Evolutionary conservation across 2,329 filamentous ascomycete species (phyloP), one percentile per base, ranked within the genome.

Genomic region (Pseudopithomyces maydicus): DNA sequence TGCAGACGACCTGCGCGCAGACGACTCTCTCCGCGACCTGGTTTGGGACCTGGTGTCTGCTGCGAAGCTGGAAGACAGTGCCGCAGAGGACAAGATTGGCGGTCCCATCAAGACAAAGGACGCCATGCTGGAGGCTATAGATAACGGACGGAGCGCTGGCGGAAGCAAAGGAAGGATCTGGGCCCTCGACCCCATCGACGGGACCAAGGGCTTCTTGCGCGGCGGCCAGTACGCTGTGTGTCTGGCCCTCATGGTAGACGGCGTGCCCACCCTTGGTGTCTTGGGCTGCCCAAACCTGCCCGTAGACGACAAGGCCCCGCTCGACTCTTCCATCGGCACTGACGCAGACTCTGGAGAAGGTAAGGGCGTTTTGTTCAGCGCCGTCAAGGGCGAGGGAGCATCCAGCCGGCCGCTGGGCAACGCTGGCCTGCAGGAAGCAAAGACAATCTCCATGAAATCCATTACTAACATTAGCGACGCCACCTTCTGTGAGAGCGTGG

Each of bases 181-280:
- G 95, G 91, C 94, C 39, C 88, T 99, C 55, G 95, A 99, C 77
- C 95, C 95, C 57, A 97, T 99, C 61, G 95, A 99, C 77, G 95
- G 95, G 64, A 99, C 95, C 52, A 97, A 97, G 80, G 96, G 95
- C 29, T 99, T 99, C 81, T 82, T 99, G 58, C 87, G 96, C 61
- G 95, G 95, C 52, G 96, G 93, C 38, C 95, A 99, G 80, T 99
- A 99, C 74, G 96, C 95, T 54, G 92, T 99, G 52, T 97, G 94
- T 74, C 85, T 99, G 5, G 95, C 86, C 35, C 82, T 99, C 68
- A 89, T 99, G 80, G 90, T 96, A 26, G 92, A 98, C 71, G 95
- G 94, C 52, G 87, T 96, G 67, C 92, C 98, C 69, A 92, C 93
- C 75, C 91, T 97, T 59, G 95, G 95, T 65, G 95, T 97, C 44